Base-by-base conservation (phyloP, 2,329 filamentous ascomycete genomes). In the Fusarium begoniae region DNA sequence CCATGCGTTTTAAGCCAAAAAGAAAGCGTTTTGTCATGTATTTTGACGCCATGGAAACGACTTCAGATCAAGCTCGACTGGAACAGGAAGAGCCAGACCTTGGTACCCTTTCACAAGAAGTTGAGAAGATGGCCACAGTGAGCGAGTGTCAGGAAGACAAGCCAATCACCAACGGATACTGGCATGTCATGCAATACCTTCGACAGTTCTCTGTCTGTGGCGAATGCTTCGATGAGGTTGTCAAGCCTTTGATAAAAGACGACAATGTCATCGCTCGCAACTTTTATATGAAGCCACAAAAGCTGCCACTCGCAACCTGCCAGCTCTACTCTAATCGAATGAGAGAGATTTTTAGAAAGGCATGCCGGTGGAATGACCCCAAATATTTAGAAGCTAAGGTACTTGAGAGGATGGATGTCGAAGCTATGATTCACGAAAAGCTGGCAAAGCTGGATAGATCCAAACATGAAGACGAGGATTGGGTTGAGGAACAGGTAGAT, bases 151-250 rank as follows among this genome's bases (percentile, higher is more conserved):
- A 85, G 26, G 87, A 90, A 40, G 90, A 93, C 79, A 88, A 86
- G n/a, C 86, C 90, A 9, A 82, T 92, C 6, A 81, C 85, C n/a
- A 87, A 90, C 62, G 88, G 87, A 18, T 84, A 87, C 44, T 98
- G 95, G 95, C 91, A 97, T 81, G 91, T 89, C 63, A 94, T 97
- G 81, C 90, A 93, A 2, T 86, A 89, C 20, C 84, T 97, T 0
- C 93, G 93, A 0, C 89, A 95, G 54, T 90, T 98, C 77, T 94
- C 93, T 2, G 92, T 97, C 8, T 98, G 95, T 82, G 90, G 93
- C 73, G 94, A 96, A 81, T 98, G 95, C 81, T 98, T 93, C 80
- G 89, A 94, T 22, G 91, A 94, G 28, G 89, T 94, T 2, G 90
- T 98, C n/a, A 90, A 89, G 82, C 94, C 95, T 2, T 85, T 90